A percentile compares a stretch with the other conserved stretches of the same genome.
These are phyloP conservation scores for Fusarium marasasianum DNA, from an alignment of 2,329 filamentous ascomycete species.

Conservation along the genomic window DNA sequence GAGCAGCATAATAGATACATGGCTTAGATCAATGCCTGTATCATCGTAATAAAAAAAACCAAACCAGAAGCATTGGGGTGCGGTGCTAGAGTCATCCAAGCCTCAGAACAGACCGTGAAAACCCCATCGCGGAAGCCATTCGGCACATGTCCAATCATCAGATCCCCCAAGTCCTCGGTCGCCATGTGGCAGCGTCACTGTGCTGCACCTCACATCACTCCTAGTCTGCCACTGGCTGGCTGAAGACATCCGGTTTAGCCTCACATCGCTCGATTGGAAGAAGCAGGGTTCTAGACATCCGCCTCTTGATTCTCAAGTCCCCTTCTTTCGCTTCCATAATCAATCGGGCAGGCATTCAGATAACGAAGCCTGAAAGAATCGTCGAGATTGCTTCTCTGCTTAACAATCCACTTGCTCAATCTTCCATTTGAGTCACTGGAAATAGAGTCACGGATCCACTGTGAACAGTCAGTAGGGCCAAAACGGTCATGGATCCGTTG, in stretches of 20 bases:
- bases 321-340: constrained; percentile 4
- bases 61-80: neutral
- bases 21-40: constrained; percentile 5
- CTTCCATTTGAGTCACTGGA: constrained; percentile 21
- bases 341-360: constrained; percentile 16
- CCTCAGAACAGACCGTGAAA: neutral
- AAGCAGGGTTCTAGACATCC: constrained; percentile 6
- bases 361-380: constrained; percentile 18
- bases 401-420: constrained; percentile 36
- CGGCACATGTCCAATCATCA: constrained; percentile 25
- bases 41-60: neutral
- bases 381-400: constrained; percentile 32
- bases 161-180: constrained; percentile 21
- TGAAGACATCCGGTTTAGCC: constrained; percentile 22
- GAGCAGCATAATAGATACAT: neutral
- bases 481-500: constrained; percentile 39
- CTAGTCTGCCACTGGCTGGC: neutral
- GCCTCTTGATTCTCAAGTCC: neutral
- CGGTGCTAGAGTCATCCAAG: constrained; percentile 7
- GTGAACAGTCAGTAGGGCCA: constrained; percentile 30
- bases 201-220: constrained; percentile 27
- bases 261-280: constrained; percentile 23
- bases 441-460: constrained; percentile 40
- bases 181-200: constrained; percentile 39
- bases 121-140: constrained; percentile 11